These are phyloP conservation scores for Tympanopsis confertula DNA, from an alignment of 2,329 filamentous ascomycete species.

Conservation along the genomic window DNA sequence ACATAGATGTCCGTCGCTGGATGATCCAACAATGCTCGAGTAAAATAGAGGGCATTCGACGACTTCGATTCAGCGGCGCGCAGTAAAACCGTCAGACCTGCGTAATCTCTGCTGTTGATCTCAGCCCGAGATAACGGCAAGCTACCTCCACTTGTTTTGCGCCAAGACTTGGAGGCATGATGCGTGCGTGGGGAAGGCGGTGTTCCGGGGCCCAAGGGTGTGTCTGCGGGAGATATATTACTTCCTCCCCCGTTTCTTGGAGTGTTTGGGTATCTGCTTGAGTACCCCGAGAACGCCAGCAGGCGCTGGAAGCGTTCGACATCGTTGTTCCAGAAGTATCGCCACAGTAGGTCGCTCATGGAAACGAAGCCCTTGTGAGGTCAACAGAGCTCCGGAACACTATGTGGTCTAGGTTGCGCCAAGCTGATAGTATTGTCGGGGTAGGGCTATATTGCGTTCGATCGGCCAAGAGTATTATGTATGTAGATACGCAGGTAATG, in stretches of 20 bases:
- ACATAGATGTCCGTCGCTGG: constrained; percentile 74
- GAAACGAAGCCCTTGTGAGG: no score
- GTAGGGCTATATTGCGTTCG: no score
- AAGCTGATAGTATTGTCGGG: no score
- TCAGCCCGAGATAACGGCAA: constrained; percentile 41
- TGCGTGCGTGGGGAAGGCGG: no score
- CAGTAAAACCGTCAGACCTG: constrained; percentile 73
- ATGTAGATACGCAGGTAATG: no score
- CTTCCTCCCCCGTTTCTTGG: constrained; percentile 35
- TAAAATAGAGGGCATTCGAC: constrained; percentile 60
- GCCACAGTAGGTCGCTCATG: constrained; percentile 97
- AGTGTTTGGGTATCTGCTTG: constrained; percentile 36
- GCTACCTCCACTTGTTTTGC: constrained; percentile 33
- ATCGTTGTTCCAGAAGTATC: constrained; percentile 94
- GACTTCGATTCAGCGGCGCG: constrained; percentile 69
- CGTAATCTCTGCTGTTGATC: constrained; percentile 73
- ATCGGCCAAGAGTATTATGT: no score
- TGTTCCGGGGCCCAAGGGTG: background rate
- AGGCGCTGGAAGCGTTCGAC: constrained; percentile 87
- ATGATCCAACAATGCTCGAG: constrained; percentile 68
- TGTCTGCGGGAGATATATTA: background rate
- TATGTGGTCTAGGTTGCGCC: no score
- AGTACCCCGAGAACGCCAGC: constrained; percentile 58
- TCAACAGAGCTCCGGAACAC: no score
- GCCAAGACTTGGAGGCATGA: constrained; percentile 32